A percentile compares a stretch with the other conserved stretches of the same genome.
Evolutionary conservation across 2,329 filamentous ascomycete genomes (phyloP).

Genomic region (Cryphonectria japonica): DNA sequence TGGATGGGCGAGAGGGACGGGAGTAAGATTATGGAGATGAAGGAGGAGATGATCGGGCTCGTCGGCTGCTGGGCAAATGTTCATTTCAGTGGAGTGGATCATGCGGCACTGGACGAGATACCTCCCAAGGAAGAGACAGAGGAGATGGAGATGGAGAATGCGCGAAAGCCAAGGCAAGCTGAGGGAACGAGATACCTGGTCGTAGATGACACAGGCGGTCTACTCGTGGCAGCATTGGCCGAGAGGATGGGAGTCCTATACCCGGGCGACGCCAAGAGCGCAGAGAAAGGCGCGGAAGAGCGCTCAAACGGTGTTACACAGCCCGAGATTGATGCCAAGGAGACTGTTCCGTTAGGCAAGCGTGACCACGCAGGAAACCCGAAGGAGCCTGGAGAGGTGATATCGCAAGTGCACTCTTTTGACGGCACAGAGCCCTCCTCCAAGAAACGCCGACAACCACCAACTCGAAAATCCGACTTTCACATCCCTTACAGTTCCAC

Average conservation of each 20-base stretch:
- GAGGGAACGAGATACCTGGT: slow-evolving; percentile 70
- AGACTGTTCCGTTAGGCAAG: slow-evolving; percentile 15
- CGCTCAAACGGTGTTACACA: neutral
- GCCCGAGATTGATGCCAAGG: neutral
- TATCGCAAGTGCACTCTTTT: slow-evolving; percentile 17
- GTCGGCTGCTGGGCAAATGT: slow-evolving; percentile 90
- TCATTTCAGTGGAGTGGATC: slow-evolving; percentile 64
- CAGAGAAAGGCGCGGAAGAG: slow-evolving; percentile 15
- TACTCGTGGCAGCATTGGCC: slow-evolving; percentile 81
- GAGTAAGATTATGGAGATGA: slow-evolving; percentile 79
- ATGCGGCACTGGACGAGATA: slow-evolving; percentile 16
- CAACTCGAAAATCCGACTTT: slow-evolving; percentile 47
- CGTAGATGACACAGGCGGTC: slow-evolving; percentile 83
- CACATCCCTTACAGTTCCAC: slow-evolving; percentile 68
- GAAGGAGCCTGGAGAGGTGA: slow-evolving; percentile 18
- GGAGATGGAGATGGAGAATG: slow-evolving; percentile 34
- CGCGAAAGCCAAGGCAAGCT: slow-evolving; percentile 32
- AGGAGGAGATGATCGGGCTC: slow-evolving; percentile 81
- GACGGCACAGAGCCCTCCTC: slow-evolving; percentile 26
- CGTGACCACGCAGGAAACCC: slow-evolving; percentile 22
- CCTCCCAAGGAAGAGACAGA: slow-evolving; percentile 32
- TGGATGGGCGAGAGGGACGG: slow-evolving; percentile 81
- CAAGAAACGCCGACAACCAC: slow-evolving; percentile 35
- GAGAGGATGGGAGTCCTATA: slow-evolving; percentile 87
- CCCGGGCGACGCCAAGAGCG: slow-evolving; percentile 36